Percentiles rank a stretch among this genome's conserved stretches.
These are phyloP conservation scores for Samsoniella hepiali DNA, from an alignment of 2,329 filamentous ascomycete species.

Conservation along the genomic window DNA sequence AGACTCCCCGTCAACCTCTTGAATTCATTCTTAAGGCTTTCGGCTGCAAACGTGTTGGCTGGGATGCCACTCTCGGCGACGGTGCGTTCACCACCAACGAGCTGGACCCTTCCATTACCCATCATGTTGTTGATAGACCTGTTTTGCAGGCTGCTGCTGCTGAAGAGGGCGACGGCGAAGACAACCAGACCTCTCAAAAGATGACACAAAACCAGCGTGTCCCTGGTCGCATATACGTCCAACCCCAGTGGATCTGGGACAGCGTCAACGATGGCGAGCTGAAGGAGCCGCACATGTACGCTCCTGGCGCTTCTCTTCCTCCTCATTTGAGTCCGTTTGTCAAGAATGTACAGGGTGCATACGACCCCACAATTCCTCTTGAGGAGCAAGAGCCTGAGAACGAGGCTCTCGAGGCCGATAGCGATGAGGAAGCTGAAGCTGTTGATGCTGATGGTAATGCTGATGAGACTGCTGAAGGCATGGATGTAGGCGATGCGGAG, in stretches of 20 bases:
- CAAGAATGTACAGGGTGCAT: conserved; percentile 78
- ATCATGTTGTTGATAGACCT: conserved; percentile 93
- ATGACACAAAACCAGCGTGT: conserved; percentile 66
- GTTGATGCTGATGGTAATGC: conserved; percentile 39
- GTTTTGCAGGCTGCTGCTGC: conserved; percentile 59
- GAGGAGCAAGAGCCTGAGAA: conserved; percentile 85
- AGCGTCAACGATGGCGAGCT: conserved; percentile 89
- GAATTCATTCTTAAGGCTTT: conserved; percentile 94
- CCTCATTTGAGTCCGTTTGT: conserved; percentile 97
- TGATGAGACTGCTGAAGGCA: conserved; percentile 34
- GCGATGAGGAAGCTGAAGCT: conserved; percentile 46
- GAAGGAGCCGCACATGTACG: conserved; percentile 81
- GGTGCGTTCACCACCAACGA: conserved; percentile 92
- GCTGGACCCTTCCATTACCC: conserved; percentile 82
- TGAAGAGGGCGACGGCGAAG: conserved; percentile 49
- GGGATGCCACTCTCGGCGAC: conserved; percentile 86
- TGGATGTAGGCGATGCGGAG: conserved; percentile 41
- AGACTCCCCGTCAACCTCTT: conserved; percentile 83
- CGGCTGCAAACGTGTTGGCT: conserved; percentile 92
- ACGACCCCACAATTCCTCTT: conserved; percentile 83
- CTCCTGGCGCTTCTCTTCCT: conserved; percentile 82
- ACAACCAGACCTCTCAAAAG: conserved; percentile 61
- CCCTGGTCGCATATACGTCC: conserved; percentile 87
- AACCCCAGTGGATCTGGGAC: conserved; percentile 99
- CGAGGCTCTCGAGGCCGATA: conserved; percentile 71